Evolutionary conservation across 2,329 filamentous ascomycete species (phyloP), one percentile per base, ranked within the genome.

Genomic region (Pseudogymnoascus pannorum): DNA sequence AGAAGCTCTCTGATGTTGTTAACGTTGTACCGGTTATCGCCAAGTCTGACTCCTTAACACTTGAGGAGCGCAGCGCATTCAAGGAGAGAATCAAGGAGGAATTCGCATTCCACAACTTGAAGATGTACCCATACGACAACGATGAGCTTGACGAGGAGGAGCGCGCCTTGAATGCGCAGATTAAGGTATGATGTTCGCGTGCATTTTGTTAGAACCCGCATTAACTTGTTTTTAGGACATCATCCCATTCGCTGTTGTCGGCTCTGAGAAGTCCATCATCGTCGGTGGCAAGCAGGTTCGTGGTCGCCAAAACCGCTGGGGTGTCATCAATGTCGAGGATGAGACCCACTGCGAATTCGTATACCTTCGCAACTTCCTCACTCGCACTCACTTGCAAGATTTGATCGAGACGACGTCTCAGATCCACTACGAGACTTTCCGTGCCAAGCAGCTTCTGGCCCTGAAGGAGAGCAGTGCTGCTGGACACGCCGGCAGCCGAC

Each of bases 381-480:
- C 95, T 71, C 91, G 94, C 74, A 97, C 94, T 66, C 94, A 99
- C 77, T 86, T 99, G 62, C 94, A 99, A 82, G 94, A 99, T 73
- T 86, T 99, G 68, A 97, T 99, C 77, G 94, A 99, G 81, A 99
- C 94, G 31, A 99, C 94, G 57, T 97, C 92, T 69, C 94, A 99
- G 82, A 99, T 97, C 78, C 94, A 99, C 84, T 99, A 99, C 83
- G 94, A 99, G 83, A 96, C 92, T 63, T 99, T 99, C 92, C 92
- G 94, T 78, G 92, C 94, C 72, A 99, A 99, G 87, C 94, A 99
- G 79, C 82, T 99, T 72, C 81, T 99, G 73, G 94, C 94, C 62
- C 84, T 99, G 75, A 99, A 97, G 86, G 94, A 99, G 82, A 96
- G 89, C 83, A 96, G 91, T 73, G 91, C 91, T 69, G 89, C 91